A percentile compares a stretch with the other conserved stretches of the same genome.
Conservation (phyloP, 1,284 basidiomycete genomes). For the Ganoderma meredithae region DNA sequence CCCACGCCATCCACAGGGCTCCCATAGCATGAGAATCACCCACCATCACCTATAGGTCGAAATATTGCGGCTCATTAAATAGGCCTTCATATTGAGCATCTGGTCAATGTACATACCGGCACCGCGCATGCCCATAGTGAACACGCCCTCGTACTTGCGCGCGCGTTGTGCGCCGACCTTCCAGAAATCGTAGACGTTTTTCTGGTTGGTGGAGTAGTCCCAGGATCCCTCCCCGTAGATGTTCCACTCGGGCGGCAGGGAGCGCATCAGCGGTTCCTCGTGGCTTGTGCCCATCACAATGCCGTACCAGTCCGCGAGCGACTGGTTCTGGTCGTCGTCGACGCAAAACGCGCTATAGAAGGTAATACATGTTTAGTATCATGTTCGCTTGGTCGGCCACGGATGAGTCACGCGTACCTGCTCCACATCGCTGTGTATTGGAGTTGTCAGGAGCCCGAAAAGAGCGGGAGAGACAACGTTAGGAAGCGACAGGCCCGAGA, state of each 20-base stretch:
- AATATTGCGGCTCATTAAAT: neutral
- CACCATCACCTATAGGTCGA: constrained; percentile 46
- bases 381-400: constrained; percentile 7
- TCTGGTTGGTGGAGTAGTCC: constrained; percentile 63
- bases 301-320: constrained; percentile 70
- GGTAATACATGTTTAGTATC: constrained; percentile 25
- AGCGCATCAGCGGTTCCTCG: constrained; percentile 72
- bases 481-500: no score
- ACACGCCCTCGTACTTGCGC: constrained; percentile 64
- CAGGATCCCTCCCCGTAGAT: constrained; percentile 62
- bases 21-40: constrained; percentile 31
- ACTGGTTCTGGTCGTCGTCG: constrained; percentile 71
- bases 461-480: neutral
- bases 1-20: neutral
- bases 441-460: no score
- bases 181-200: constrained; percentile 67
- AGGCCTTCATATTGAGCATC: neutral
- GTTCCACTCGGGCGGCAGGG: constrained; percentile 66
- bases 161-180: constrained; percentile 61
- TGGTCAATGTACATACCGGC: constrained; percentile 1
- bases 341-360: constrained; percentile 65
- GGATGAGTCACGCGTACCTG: constrained; percentile 22
- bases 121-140: constrained; percentile 73
- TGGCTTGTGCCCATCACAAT: constrained; percentile 77
- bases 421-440: constrained; percentile 29